Evolutionary conservation across 805 yeast genomes (phyloP), one percentile per base, ranked within the genome.

Genomic region (Wickerhamomyces canadensis): DNA sequence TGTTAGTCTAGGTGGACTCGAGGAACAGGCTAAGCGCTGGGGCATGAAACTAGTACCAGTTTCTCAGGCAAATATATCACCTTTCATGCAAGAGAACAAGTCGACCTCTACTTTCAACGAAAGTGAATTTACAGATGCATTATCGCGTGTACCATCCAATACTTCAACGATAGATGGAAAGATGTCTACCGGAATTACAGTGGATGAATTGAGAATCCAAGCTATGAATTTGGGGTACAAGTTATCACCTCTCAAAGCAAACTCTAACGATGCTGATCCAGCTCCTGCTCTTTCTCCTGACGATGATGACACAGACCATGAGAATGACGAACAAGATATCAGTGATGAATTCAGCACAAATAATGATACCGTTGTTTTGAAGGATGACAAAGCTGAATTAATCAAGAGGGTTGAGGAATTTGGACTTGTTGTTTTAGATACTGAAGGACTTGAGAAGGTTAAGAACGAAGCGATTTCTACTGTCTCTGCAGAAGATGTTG

Each of bases 1-100:
- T 5, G 19, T 55, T 17, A 45, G 58, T 9, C 54, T 55, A 33
- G 64, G 55, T 2, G 60, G 56, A 13, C 36, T 68, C 15, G 52
- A 56, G 31, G 47, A 49, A 15, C 49, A 54, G 31, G 73, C 73
- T 3, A 48, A 50, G 14, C 54, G 51, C 10, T 49, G 63, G 21
- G 65, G 67, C 10, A 52, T 58, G 48, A 54, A 48, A 17, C 40
- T 71, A 27, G 57, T 65, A 13, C 59, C 69, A 16, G 12, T 54
- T 28, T 4, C 19, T 18, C 8, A 28, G 17, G n/a, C 19, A 16
- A 28, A 15, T 27, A 41, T 11, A 32, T 29, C 8, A 36, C 36
- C 19, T 13, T 35, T 6, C 28, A 27, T 33, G 40, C 2, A 9
- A 41, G 28, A 27, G 33, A 52, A 49, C 27, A 41, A 34, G 6